phyloP scores from a whole-genome alignment of 441 rosid species.

The Adansonia grandidieri region DNA sequence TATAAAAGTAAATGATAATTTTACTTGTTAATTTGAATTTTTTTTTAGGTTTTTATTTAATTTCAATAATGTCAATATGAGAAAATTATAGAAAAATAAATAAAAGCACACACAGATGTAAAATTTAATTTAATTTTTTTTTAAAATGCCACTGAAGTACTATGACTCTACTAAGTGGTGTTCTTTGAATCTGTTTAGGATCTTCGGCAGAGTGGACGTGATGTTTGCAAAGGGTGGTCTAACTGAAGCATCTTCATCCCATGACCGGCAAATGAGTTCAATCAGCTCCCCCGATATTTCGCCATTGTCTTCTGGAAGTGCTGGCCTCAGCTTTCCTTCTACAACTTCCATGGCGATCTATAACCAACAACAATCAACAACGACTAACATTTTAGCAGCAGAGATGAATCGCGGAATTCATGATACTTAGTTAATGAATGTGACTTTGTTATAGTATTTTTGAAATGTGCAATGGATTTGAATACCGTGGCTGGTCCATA shows the following conservation, averaged over 20 bases:
- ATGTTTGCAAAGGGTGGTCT: conserved; percentile 51
- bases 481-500: conserved; percentile 51
- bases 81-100: no score
- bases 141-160: background rate
- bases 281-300: conserved; percentile 33
- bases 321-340: conserved; percentile 54
- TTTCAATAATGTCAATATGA: no score
- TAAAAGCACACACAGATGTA: no score
- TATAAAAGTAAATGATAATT: no score
- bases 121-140: no score
- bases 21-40: no score
- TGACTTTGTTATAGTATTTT: no score
- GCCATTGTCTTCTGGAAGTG: conserved; percentile 41
- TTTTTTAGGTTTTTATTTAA: no score
- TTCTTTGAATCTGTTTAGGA: conserved; percentile 25
- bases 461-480: background rate
- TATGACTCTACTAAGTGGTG: background rate
- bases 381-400: background rate
- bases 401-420: background rate
- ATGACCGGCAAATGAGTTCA: conserved; percentile 39
- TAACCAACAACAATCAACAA: background rate
- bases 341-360: conserved; percentile 64
- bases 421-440: background rate
- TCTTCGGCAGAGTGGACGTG: conserved; percentile 31
- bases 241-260: conserved; percentile 50